These are phyloP conservation scores for Nakazawaea molendinolei DNA, from an alignment of 805 yeast genomes.

Conservation along the genomic window DNA sequence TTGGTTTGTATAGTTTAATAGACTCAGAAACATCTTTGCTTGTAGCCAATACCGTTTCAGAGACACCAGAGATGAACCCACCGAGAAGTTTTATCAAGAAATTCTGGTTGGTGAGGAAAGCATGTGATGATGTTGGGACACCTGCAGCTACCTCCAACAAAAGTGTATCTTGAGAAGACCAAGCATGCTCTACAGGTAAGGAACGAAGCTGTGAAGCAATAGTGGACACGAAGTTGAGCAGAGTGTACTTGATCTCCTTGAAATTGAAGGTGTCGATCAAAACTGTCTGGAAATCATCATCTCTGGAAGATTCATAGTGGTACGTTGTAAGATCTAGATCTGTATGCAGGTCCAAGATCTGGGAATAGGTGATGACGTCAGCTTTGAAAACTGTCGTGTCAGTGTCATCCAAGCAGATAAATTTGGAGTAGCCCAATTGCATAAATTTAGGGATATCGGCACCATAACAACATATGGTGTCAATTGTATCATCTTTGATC, in stretches of 20 bases:
- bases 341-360: constrained; percentile 5
- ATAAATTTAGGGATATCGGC: constrained; percentile 10
- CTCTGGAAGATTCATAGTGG: constrained; percentile 16
- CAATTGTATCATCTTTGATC: constrained; percentile 17
- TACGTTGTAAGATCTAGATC: constrained; percentile 8
- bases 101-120: constrained; percentile 16
- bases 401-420: constrained; percentile 21
- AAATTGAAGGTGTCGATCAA: constrained; percentile 19
- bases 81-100: constrained; percentile 32
- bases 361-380: constrained; percentile 20
- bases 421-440: constrained; percentile 18
- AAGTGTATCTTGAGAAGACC: constrained; percentile 22
- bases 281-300: constrained; percentile 19
- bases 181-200: constrained; percentile 20
- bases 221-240: constrained; percentile 28
- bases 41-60: constrained; percentile 18
- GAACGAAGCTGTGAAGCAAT: constrained; percentile 29
- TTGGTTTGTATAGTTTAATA: constrained; percentile 18
- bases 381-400: constrained; percentile 14
- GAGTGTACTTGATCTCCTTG: constrained; percentile 22
- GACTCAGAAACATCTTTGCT: constrained; percentile 16
- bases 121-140: not conserved
- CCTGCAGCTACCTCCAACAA: constrained; percentile 13
- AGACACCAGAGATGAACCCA: constrained; percentile 29
- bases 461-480: constrained; percentile 21